phyloP scores from a whole-genome alignment of 805 yeast species.

The Lachancea sp. region DNA sequence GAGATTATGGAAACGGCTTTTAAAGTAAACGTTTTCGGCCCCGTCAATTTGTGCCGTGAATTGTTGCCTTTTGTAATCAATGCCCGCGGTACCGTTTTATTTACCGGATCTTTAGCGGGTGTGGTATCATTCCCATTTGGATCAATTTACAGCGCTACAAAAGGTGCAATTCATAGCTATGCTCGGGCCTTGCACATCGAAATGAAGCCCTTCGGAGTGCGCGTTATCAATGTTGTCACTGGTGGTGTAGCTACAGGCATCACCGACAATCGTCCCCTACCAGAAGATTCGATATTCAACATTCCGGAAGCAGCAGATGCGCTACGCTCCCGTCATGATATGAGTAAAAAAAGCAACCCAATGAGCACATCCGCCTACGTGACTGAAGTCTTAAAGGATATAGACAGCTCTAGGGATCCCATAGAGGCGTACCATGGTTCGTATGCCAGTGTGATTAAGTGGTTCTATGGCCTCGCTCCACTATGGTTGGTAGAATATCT shows the following conservation, averaged over 20 bases:
- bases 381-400: conserved; percentile 44
- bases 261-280: conserved; percentile 57
- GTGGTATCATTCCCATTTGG: conserved; percentile 64
- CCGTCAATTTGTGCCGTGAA: conserved; percentile 56
- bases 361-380: conserved; percentile 58
- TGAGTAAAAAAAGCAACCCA: conserved; percentile 57
- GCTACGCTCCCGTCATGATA: conserved; percentile 44
- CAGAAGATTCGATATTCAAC: conserved; percentile 48
- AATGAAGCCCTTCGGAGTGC: conserved; percentile 63
- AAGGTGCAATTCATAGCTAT: conserved; percentile 72
- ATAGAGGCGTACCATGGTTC: conserved; percentile 56
- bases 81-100: conserved; percentile 62
- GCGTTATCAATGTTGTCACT: conserved; percentile 62
- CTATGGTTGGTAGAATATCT: conserved; percentile 40
- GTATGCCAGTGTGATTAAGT: conserved; percentile 36
- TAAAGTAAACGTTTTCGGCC: conserved; percentile 66
- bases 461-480: conserved; percentile 38
- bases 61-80: conserved; percentile 49
- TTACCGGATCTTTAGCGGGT: conserved; percentile 71
- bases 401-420: conserved; percentile 33
- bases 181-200: conserved; percentile 59
- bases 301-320: conserved; percentile 46
- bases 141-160: conserved; percentile 57
- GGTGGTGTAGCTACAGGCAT: conserved; percentile 73
- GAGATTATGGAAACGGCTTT: conserved; percentile 46